These are phyloP conservation scores for Aspergillus sp. DNA, from an alignment of 2,329 filamentous ascomycete genomes.

Conservation along the genomic window DNA sequence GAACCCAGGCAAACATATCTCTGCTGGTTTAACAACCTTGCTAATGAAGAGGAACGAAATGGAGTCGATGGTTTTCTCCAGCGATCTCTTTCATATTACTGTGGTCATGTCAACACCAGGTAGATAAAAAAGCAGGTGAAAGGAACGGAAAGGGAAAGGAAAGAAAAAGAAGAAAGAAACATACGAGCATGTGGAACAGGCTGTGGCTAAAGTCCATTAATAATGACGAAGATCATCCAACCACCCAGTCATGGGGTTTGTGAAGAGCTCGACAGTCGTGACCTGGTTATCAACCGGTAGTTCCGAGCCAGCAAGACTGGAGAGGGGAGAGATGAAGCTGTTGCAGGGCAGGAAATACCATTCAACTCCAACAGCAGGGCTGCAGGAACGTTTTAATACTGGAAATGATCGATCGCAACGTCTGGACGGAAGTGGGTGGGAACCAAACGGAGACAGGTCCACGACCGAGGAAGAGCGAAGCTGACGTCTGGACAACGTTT, in stretches of 20 bases:
- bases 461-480: neutral
- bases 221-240: neutral
- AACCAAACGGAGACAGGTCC: conserved; percentile 2
- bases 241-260: neutral
- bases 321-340: neutral
- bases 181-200: neutral
- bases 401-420: too few relatives aligned
- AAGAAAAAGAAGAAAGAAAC: neutral
- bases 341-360: too few relatives aligned
- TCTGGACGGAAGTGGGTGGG: neutral
- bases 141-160: neutral
- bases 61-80: neutral
- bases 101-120: neutral
- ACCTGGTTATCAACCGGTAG: neutral
- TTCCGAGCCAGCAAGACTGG: neutral
- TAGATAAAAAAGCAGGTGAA: too few relatives aligned
- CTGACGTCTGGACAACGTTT: conserved; percentile 7
- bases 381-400: too few relatives aligned
- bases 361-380: too few relatives aligned
- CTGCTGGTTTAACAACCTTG: neutral
- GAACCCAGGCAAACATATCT: conserved; percentile 12
- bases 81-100: neutral
- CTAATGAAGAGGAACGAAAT: neutral
- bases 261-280: too few relatives aligned
- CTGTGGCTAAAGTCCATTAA: neutral